Percentiles rank a stretch among this genome's conserved stretches.
Evolutionary conservation across 768 basidiomycete genomes (phyloP).

Genomic region (Boletus tomentosulus): DNA sequence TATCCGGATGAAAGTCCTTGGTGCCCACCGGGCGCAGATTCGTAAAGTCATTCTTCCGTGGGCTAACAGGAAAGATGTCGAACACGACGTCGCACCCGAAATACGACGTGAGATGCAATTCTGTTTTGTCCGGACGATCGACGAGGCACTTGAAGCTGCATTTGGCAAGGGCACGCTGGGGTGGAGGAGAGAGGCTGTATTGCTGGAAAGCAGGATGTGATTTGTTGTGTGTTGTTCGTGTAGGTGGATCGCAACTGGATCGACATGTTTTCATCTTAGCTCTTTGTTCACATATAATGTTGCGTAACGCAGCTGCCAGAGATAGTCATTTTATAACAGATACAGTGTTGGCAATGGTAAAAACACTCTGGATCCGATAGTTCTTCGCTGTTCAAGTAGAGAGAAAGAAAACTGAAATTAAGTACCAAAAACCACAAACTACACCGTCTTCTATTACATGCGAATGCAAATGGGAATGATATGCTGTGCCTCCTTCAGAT

Average conservation of each 20-base stretch:
- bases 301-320: background rate
- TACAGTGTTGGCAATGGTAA: slow-evolving; percentile 10
- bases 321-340: slow-evolving; percentile 9
- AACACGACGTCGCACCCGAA: slow-evolving; percentile 75
- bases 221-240: background rate
- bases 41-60: slow-evolving; percentile 81
- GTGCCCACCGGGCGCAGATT: slow-evolving; percentile 83
- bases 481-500: slow-evolving; percentile 71
- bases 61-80: slow-evolving; percentile 83
- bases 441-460: slow-evolving; percentile 54
- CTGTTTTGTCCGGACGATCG: slow-evolving; percentile 73
- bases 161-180: slow-evolving; percentile 67
- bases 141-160: slow-evolving; percentile 78
- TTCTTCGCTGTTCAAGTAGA: slow-evolving; percentile 7
- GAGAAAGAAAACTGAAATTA: slow-evolving; percentile 18
- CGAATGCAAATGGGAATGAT: slow-evolving; percentile 43
- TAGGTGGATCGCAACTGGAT: background rate
- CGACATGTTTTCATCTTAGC: background rate
- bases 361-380: slow-evolving; percentile 10
- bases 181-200: slow-evolving; percentile 53
- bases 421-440: slow-evolving; percentile 22
- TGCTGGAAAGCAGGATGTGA: slow-evolving; percentile 54
- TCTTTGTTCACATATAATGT: background rate
- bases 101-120: slow-evolving; percentile 75
- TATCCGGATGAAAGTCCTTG: slow-evolving; percentile 88